phyloP scores from a whole-genome alignment of 129 eudicot species.

The Pseudognaphalium luteoalbum region DNA sequence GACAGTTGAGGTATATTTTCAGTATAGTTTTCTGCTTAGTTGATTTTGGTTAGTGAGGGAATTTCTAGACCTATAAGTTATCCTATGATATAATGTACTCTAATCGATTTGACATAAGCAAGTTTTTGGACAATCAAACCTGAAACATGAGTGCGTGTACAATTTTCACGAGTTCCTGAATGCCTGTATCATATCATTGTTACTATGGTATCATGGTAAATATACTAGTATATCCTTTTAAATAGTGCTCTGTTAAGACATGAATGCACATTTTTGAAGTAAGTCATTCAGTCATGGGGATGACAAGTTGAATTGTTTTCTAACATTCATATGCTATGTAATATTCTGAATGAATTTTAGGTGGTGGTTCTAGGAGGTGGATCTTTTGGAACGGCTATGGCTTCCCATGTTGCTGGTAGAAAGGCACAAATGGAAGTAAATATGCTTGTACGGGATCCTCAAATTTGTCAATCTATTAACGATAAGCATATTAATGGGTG shows the following conservation, averaged over 20 bases:
- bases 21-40: too few relatives aligned
- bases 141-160: not conserved
- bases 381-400: conserved; percentile 99
- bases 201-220: not conserved
- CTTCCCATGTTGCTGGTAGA: conserved; percentile 88
- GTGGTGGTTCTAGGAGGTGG: conserved; percentile 98
- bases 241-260: conserved; percentile 9
- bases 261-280: too few relatives aligned
- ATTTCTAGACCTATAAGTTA: not conserved
- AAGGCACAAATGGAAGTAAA: conserved; percentile 76
- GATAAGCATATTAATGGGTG: conserved; percentile 65
- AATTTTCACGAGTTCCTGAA: not conserved
- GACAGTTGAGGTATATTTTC: too few relatives aligned
- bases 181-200: not conserved
- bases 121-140: conserved; percentile 1
- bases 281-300: too few relatives aligned
- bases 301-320: conserved; percentile 23
- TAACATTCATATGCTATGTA: conserved; percentile 19
- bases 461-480: conserved; percentile 76
- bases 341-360: conserved; percentile 43
- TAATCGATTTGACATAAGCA: not conserved
- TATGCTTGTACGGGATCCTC: conserved; percentile 90
- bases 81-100: conserved; percentile 7
- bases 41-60: not conserved
- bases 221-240: not conserved